Base-by-base conservation (phyloP, 2,329 filamentous ascomycete genomes). In the Penicillium sp. region DNA sequence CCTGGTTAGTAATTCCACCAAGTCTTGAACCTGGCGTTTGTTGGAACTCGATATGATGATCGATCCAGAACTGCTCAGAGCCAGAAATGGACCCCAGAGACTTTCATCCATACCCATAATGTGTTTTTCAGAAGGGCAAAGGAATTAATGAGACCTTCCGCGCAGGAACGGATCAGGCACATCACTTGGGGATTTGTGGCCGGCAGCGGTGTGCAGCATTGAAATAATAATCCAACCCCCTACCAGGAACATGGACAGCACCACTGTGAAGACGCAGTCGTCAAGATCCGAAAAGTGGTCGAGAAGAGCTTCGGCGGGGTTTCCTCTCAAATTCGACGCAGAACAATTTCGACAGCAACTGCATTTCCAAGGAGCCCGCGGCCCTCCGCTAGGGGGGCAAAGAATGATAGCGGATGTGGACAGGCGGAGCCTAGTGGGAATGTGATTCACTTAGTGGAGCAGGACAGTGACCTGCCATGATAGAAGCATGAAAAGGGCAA, bases 311-410 rank as follows among this genome's bases (percentile, higher is more conserved):
- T 14, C 22, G 45, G 10, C 48, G 45, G 48, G 52, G 5, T 20
- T 34, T 45, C 41, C 58, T 55, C 42, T 34, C 48, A 61, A 58
- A 59, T 45, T 55, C 55, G 55, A 55, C 57, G 63, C 52, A 17
- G 49, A 56, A 56, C 62, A 20, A 55, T 52, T 60, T 54, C 49
- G 39, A 43, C 37, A 25, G 39, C 43, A 31, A n/a, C 14, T 20
- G 2, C 43, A 31, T 47, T 31, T 31, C 25, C 43, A 47, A 31
- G 43, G 43, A 31, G 43, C 25, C 43, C 8, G 43, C 15, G 43
- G 28, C n/a, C 28, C 22, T 47, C 43, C 43, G 14, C 22, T 14
- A 47, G 15, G 49, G 49, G 20, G 45, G 20, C 5, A 20, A 47
- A 37, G 43, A 35, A 20, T 14, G 53, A 38, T 54, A 42, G 50